These are phyloP conservation scores for Phialocephala subalpina DNA, from an alignment of 2,329 filamentous ascomycete species.

Conservation along the genomic window DNA sequence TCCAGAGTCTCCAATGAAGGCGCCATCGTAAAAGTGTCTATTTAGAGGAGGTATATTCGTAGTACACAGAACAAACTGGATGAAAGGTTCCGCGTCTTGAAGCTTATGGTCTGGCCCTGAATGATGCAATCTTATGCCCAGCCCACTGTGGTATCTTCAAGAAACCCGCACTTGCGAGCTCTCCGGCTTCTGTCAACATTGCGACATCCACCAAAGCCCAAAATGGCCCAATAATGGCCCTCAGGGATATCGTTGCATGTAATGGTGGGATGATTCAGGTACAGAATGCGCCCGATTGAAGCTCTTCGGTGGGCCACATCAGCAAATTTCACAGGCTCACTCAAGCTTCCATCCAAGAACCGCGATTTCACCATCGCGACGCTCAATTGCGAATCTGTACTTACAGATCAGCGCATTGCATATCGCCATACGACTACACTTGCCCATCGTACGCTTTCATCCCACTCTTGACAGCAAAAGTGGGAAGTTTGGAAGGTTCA, in stretches of 20 bases:
- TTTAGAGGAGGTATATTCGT: neutral
- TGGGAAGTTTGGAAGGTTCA: neutral
- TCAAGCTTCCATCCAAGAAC: neutral
- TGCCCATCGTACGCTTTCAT: neutral
- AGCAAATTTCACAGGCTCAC: neutral
- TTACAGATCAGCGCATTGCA: constrained; percentile 5
- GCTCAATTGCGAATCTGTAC: constrained; percentile 6
- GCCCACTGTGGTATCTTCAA: neutral
- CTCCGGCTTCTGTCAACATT: neutral
- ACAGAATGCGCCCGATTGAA: neutral
- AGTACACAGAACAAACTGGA: neutral
- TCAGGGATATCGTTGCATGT: neutral
- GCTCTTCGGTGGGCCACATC: neutral
- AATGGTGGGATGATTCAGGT: neutral
- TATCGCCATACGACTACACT: neutral
- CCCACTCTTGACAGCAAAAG: neutral
- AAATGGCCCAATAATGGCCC: neutral
- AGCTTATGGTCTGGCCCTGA: neutral
- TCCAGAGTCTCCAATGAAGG: neutral
- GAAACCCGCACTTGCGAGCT: neutral
- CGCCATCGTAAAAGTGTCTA: neutral
- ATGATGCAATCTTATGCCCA: neutral
- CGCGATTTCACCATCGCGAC: neutral
- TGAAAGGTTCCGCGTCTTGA: neutral
- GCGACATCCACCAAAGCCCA: neutral